Evolutionary conservation across 805 yeast genomes (phyloP), one percentile per base, ranked within the genome.

Genomic region (Jamesozyma spencerorum): DNA sequence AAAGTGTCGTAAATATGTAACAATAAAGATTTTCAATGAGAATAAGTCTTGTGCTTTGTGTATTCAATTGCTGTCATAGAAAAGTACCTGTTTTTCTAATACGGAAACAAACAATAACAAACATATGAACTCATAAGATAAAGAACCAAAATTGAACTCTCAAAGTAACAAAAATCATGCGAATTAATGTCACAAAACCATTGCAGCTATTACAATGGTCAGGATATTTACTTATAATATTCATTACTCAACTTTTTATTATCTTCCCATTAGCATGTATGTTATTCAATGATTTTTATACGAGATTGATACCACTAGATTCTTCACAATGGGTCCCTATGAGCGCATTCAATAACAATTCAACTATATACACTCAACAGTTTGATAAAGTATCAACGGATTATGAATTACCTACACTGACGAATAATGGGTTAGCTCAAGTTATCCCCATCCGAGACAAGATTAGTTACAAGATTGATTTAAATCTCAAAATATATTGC

Each of bases 151-250:
- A n/a, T n/a, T n/a, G n/a, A n/a, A n/a, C n/a, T n/a, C n/a, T n/a
- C n/a, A n/a, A n/a, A 22, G 10, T 10, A 6, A 22, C 10, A 7
- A 22, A 22, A 6, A 22, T 10, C n/a, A 58, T 59, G 64, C 45
- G 45, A 30, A 27, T 60, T 8, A 57, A 60, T 41, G 24, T 60
- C 10, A 43, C 60, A 6, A 43, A 45, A 14, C 62, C 62, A n/a
- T 46, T 58, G 10, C 58, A 55, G 39, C 28, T 51, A 36, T 37
- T 55, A 8, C 61, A 58, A 51, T 56, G 60, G 59, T 42, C 50
- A 18, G 38, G 49, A 1, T 57, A 58, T 28, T 17, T 46, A 2
- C 19, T 47, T 2, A 18, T 47, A 2, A 26, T 53, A 7, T 39
- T 54, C 10, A 17, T 49, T 5, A 46, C 57, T 15, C 53, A 58